Base-by-base conservation (phyloP, 2,329 filamentous ascomycete genomes). In the Xylariaceae sp. region DNA sequence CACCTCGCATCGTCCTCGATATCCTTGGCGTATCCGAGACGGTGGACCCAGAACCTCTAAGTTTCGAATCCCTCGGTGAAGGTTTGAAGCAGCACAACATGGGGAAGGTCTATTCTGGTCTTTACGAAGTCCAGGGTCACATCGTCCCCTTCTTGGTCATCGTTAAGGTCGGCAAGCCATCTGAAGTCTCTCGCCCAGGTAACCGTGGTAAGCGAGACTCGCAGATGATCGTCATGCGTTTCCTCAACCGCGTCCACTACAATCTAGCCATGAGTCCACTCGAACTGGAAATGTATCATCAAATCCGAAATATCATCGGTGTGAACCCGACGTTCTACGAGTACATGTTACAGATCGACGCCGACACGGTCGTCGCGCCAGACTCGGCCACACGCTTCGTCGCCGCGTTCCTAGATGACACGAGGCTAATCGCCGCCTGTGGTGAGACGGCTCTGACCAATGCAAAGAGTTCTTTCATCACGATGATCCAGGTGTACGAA, bases 401-500 rank as follows among this genome's bases (percentile, higher is more conserved):
- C 41, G 86, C 95, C 9, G 82, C 92, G 4, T 97, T 97, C 80
- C 75, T 97, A 43, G 86, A 95, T 68, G 95, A 99, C 72, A 96
- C 93, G 21, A 88, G 91, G 53, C 81, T 98, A n/a, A 93, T 97
- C 69, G 95, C 89, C 52, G 86, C 95, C 47, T 99, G 95, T 70
- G 95, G 95, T 76, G 95, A 99, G 76, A 99, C 95, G 0, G 89
- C 89, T 16, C 81, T 99, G 46, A 93, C 89, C 61, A 99, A 99
- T 71, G 90, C 92, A 57, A 97, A 97, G 74, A 83, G 89, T 6
- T 97, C 93, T 1, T 91, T 96, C 70, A 86, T 96, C 65, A 99
- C 95, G 49, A 98, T 98, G 93, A 99, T 99, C 73, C 95, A 99
- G 76, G 93, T 99, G 32, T 99, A 98, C 81, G 93, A 99, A 76